These are phyloP conservation scores for Aspergillus panamensis DNA, from an alignment of 495 filamentous ascomycete genomes.

Conservation along the genomic window DNA sequence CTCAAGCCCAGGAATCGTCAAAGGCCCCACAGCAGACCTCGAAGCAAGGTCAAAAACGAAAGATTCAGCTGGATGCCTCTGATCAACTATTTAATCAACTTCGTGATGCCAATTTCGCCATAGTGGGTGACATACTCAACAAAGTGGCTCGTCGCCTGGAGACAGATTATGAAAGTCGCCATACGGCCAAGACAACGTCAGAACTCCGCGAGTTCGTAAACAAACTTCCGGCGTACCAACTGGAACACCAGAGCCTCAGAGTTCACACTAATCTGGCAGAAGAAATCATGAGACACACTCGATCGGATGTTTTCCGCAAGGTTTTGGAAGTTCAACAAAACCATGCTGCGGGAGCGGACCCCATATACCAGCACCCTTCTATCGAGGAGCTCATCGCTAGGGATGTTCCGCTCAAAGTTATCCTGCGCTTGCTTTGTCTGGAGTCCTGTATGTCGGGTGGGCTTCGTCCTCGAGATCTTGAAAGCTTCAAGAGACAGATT, in stretches of 20 bases:
- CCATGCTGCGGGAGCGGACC: constrained; percentile 85
- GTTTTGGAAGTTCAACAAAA: constrained; percentile 93
- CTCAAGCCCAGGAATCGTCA: constrained; percentile 51
- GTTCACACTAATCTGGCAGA: constrained; percentile 89
- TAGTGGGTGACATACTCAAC: constrained; percentile 83
- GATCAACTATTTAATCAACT: constrained; percentile 88
- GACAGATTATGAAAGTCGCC: constrained; percentile 84
- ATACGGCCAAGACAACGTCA: constrained; percentile 78
- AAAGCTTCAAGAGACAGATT: constrained; percentile 82
- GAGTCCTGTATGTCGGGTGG: constrained; percentile 89
- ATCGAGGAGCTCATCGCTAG: constrained; percentile 93
- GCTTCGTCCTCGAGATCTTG: constrained; percentile 79
- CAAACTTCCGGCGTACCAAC: constrained; percentile 86
- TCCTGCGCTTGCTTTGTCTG: constrained; percentile 83
- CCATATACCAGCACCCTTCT: constrained; percentile 79
- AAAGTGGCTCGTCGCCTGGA: constrained; percentile 86
- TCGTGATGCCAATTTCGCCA: constrained; percentile 91
- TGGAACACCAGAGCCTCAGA: constrained; percentile 87
- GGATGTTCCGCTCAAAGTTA: constrained; percentile 68
- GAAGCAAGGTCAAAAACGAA: constrained; percentile 73
- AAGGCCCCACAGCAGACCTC: constrained; percentile 49
- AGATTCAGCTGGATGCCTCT: constrained; percentile 82
- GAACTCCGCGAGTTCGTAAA: constrained; percentile 91
- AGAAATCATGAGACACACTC: constrained; percentile 89
- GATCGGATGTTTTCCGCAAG: constrained; percentile 81